Percentiles rank a stretch among this genome's conserved stretches.
Conservation (phyloP, 2,329 filamentous ascomycete species). For the Alternaria novae-zelandiae region DNA sequence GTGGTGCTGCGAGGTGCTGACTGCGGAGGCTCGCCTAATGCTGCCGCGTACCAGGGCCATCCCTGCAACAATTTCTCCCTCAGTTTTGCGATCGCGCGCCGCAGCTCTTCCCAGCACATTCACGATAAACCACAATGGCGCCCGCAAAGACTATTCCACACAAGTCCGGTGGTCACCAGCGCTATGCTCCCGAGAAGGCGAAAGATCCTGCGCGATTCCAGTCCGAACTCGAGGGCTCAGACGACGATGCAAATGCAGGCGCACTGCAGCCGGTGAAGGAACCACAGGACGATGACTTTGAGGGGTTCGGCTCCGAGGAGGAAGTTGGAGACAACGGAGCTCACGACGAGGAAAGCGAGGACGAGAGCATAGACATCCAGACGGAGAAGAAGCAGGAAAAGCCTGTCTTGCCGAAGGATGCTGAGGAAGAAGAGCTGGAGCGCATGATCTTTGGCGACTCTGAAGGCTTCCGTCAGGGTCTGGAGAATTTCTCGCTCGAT, state of each 20-base stretch:
- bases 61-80: conserved; percentile 43
- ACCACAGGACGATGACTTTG: conserved; percentile 29
- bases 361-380: conserved; percentile 27
- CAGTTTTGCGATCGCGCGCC: conserved; percentile 29
- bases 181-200: conserved; percentile 25
- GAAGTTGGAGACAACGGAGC: conserved; percentile 5
- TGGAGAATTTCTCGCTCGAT: conserved; percentile 65
- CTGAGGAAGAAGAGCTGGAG: conserved; percentile 84
- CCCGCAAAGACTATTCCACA: conserved; percentile 31
- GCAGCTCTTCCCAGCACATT: conserved; percentile 13
- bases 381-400: conserved; percentile 33
- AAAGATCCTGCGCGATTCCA: conserved; percentile 17
- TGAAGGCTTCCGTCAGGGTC: conserved; percentile 76
- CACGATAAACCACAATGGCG: conserved; percentile 33
- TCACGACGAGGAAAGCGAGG: conserved; percentile 21
- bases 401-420: conserved; percentile 69
- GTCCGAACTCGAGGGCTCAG: conserved; percentile 25
- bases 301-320: conserved; percentile 32
- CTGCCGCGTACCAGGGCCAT: conserved; percentile 21
- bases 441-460: conserved; percentile 87
- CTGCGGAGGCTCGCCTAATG: conserved; percentile 22
- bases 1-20: conserved; percentile 10
- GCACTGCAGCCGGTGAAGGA: conserved; percentile 29
- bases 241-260: conserved; percentile 30
- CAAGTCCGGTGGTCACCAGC: conserved; percentile 28